Evolutionary conservation across 805 yeast genomes (phyloP), one percentile per base, ranked within the genome.

Genomic region (Wickerhamomyces canadensis): DNA sequence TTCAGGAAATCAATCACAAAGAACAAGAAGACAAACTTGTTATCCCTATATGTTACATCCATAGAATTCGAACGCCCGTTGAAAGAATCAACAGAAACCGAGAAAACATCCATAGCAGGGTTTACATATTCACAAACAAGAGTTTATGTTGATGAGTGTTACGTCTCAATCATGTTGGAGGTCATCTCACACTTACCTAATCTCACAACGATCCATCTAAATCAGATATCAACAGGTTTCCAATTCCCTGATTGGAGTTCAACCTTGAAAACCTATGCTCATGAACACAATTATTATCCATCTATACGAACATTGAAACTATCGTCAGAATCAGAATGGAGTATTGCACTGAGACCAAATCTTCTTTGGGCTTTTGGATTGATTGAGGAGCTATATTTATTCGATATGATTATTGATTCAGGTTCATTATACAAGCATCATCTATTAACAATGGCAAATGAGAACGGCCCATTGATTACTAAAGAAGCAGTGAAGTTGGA

Each of bases 181-280:
- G 60, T 76, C 12, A 57, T 76, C 12, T 66, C 64, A 30, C 65
- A 67, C 25, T 60, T 74, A 7, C 78, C 71, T 29, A 76, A 74
- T 29, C 42, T 76, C 8, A 52, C 61, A 23, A 59, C 58, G 18
- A 46, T 78, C 6, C 48, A 53, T 13, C 43, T 78, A 10, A 55
- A 59, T 16, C 69, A 75, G 32, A 65, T 78, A 1, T 66, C 77
- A 5, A 77, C 78, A 6, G 67, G 67, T 17, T 77, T 78, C 47
- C 58, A 51, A 27, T 70, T 72, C 40, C 59, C 61, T 15, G 51
- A 49, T 30, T 51, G 57, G 52, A 31, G 52, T 27, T 60, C 50
- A 24, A 47, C 54, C 0, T 34, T 48, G 27, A 52, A 50, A 24
- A 47, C 52, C 6, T 51, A 45, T 31, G 55, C 57, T 1, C 47